Evolutionary conservation across 73 alveolate species (phyloP).

Genomic region (Diophrys appendiculata): DNA sequence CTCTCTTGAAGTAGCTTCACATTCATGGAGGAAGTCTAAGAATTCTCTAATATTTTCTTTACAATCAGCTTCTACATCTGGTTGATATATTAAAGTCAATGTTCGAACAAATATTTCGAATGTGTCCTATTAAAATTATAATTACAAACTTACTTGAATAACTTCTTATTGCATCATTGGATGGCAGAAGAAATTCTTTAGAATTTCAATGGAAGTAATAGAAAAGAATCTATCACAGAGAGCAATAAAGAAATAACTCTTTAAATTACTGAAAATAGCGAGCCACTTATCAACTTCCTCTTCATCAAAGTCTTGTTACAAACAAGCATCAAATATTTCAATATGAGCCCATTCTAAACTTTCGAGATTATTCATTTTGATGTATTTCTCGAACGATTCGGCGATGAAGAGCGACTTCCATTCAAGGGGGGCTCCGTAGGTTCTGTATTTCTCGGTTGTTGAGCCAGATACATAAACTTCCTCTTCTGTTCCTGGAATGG

Average conservation of each 20-base stretch:
- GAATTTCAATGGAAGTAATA: conserved; percentile 49
- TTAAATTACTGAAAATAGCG: conserved; percentile 46
- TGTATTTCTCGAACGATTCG: conserved; percentile 67
- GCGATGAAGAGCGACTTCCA: conserved; percentile 85
- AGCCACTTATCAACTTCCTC: conserved; percentile 66
- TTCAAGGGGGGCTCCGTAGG: conserved; percentile 80
- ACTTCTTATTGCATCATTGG: conserved; percentile 36
- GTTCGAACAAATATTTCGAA: conserved; percentile 50
- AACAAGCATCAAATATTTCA: conserved; percentile 77
- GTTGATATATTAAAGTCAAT: conserved; percentile 47
- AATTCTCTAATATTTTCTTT: conserved; percentile 57
- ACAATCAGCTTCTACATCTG: conserved; percentile 48
- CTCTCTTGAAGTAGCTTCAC: conserved; percentile 29
- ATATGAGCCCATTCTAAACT: conserved; percentile 70
- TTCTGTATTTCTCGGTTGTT: conserved; percentile 68
- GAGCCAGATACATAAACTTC: conserved; percentile 75
- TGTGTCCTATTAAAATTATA: conserved; percentile 24
- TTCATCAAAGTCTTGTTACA: conserved; percentile 59
- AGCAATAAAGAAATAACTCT: conserved; percentile 63
- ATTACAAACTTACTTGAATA: conserved; percentile 1
- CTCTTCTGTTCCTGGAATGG: conserved; percentile 62
- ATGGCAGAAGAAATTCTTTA: conserved; percentile 64
- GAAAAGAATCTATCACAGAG: conserved; percentile 60
- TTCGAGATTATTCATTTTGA: conserved; percentile 52
- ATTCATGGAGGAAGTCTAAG: conserved; percentile 55